Base-by-base conservation (phyloP, 2,329 filamentous ascomycete genomes). In the Calonectria honghensis region DNA sequence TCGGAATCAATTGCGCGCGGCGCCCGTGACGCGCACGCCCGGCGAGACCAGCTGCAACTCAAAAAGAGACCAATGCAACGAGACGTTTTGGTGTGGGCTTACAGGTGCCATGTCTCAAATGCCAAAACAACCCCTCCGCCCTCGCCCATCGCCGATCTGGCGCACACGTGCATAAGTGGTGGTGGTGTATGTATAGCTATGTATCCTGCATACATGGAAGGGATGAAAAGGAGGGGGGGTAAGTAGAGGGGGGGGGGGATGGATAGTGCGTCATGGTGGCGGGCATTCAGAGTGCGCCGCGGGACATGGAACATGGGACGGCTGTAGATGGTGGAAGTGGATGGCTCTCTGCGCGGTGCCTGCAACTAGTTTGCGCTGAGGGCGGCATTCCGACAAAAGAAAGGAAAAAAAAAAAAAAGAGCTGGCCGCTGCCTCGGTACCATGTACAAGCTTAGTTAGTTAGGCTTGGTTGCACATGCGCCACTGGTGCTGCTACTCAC, bases 131-230 rank as follows among this genome's bases (percentile, higher is more conserved):
- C n/a, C 57, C 29, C 35, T 32, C 32, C n/a, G 24, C 52, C 31
- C 18, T 35, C 29, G 52, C 31, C 51, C 29, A 32, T 35, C 31
- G 45, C 41, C 45, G 75, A 65, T 67, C 45, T 48, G 39, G 72
- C 74, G 72, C 57, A 24, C 75, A 72, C 32, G 57, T 70, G 70
- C 63, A 77, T 74, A 57, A 51, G 2, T 20, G 37, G 35, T 71
- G 64, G 31, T 45, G 39, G 61, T 64, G 61, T 45, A 45, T 48
- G 61, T 48, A 64, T 64, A 29, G 61, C 27, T 31, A 45, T 64
- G 61, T 31, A 45, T 45, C 61, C 24, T 48, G 39, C 61, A 64
- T 37, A 48, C 45, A 24, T 48, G 45, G 10, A 48, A 13, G 45
- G 10, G 11, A 13, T 48, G 45, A 48, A 13, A 48, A 4, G 45